Base-by-base conservation (phyloP, 2,329 filamentous ascomycete genomes). In the Cladosporium halotolerans region DNA sequence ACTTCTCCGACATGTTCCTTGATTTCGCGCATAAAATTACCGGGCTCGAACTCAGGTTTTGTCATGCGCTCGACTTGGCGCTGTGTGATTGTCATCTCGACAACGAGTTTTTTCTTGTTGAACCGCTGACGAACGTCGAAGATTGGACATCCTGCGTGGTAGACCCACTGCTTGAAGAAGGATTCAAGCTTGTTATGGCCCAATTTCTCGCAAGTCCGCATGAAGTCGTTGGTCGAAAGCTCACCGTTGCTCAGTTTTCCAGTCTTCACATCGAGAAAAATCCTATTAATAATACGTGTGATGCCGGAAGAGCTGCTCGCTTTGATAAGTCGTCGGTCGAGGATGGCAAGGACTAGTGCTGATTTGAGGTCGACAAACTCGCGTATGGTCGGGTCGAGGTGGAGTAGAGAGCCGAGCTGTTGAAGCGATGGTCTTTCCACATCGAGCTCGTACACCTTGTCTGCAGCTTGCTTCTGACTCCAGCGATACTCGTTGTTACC, bases 401-500 rank as follows among this genome's bases (percentile, higher is more conserved):
- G 83, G 9, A 97, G 75, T 46, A 85, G 77, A 28, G 84, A 79
- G 18, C 95, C 93, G 45, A 96, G 82, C 33, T 89, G 84, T 57
- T 86, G 84, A 9, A 99, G 77, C 0, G 89, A 90, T 1, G 92
- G 91, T 34, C 93, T 82, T 47, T 86, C 83, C 50, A 89, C 77
- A 66, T 99, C 93, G 55, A 88, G 71, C 53, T 92, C 83, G 45
- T 91, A 87, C 39, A 97, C 81, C 60, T 79, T 80, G 68, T 99
- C 92, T 0, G 89, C 84, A 70, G 89, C 81, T 36, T 82, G 77
- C 71, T 97, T 97, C 70, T 96, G 86, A 36, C 89, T 84, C 67
- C 90, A 97, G 9, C 90, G 81, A 67, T 96, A 93, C 63, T 96
- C 89, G 66, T 99, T 99, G 66, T 95, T 95, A 7, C 93, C 93